These are phyloP conservation scores for Daldinia sp. DNA, from an alignment of 2,329 filamentous ascomycete genomes.

Conservation along the genomic window DNA sequence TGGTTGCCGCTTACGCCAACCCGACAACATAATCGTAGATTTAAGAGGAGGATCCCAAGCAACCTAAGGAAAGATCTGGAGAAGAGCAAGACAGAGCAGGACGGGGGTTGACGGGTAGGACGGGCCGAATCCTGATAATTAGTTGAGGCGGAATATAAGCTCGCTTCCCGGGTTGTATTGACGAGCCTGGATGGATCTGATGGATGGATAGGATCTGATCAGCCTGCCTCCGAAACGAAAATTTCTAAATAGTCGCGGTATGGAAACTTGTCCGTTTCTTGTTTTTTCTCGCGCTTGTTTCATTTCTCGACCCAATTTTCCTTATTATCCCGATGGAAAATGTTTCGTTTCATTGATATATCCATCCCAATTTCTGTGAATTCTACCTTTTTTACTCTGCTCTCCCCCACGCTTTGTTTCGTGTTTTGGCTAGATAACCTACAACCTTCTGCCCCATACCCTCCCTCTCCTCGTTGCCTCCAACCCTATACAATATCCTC, in stretches of 20 bases:
- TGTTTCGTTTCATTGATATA: conserved; percentile 40
- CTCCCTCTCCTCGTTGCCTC: conserved; percentile 10
- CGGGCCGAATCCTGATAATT: conserved; percentile 36
- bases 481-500: conserved; percentile 24
- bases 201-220: conserved; percentile 34
- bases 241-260: conserved; percentile 32
- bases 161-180: conserved; percentile 30
- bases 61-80: conserved; percentile 16
- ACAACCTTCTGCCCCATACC: conserved; percentile 14
- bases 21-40: conserved; percentile 34
- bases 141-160: conserved; percentile 37
- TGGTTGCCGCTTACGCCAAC: conserved; percentile 34
- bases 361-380: conserved; percentile 29
- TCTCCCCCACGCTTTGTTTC: conserved; percentile 17
- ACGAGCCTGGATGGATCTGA: conserved; percentile 34
- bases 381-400: conserved; percentile 33
- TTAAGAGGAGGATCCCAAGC: conserved; percentile 20
- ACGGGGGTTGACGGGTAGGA: conserved; percentile 27
- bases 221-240: conserved; percentile 30
- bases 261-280: conserved; percentile 32
- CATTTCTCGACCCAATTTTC: conserved; percentile 30
- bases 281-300: conserved; percentile 38
- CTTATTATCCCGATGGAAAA: conserved; percentile 22
- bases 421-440: conserved; percentile 19
- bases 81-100: conserved; percentile 16